Conservation (phyloP, 2,329 filamentous ascomycete species). For the Chlorencoelia australis region DNA sequence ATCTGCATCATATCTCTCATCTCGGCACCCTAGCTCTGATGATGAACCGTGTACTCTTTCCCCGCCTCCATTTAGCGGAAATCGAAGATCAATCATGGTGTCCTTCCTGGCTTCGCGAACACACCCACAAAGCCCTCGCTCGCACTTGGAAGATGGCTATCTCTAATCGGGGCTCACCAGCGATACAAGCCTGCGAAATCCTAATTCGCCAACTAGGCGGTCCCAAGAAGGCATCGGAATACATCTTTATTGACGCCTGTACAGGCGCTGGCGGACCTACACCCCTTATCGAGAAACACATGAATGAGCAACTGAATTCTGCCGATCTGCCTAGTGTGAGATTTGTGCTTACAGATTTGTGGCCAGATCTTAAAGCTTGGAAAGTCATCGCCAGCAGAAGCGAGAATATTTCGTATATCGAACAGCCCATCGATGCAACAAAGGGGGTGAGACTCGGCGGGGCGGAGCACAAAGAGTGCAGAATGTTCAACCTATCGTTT, state of each 20-base stretch:
- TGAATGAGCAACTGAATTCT: background rate
- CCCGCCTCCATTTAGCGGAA: background rate
- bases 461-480: background rate
- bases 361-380: background rate
- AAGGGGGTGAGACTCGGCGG: background rate
- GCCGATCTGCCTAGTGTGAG: background rate
- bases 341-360: conserved; percentile 1
- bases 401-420: background rate
- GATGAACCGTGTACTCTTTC: too few relatives aligned
- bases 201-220: background rate
- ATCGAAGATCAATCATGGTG: conserved; percentile 2
- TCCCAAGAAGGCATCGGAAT: background rate
- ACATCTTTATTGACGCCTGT: background rate
- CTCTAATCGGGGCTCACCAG: background rate
- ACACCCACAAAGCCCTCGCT: background rate
- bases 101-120: conserved; percentile 1
- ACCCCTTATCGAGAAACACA: background rate
- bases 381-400: background rate
- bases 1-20: too few relatives aligned
- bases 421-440: conserved; percentile 1
- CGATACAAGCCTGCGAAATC: background rate
- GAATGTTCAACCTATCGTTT: background rate
- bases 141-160: background rate
- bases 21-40: too few relatives aligned
- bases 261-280: background rate